Evolutionary conservation across 768 basidiomycete genomes (phyloP), one percentile per base, ranked within the genome.

Genomic region (Suillus luteus): DNA sequence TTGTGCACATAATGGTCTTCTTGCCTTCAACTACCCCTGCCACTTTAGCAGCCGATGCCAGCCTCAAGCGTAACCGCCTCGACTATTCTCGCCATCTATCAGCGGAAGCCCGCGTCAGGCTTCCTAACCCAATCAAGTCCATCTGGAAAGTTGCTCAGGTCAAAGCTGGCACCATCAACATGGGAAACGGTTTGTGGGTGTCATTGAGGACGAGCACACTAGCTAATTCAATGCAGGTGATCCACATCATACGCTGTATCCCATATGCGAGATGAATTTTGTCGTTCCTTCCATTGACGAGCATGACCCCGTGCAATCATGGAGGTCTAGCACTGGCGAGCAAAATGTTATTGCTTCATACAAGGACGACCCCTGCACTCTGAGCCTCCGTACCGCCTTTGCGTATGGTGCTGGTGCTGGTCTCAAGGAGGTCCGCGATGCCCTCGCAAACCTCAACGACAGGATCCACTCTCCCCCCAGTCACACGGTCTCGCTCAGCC

Each of bases 401-500:
- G 80, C 80, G 33, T 80, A 80, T 54, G 72, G 79, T n/a, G 70
- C 78, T 4, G 77, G 78, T 12, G 68, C 67, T 14, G 79, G 79
- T 2, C 70, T 75, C 54, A 64, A 71, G 52, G 71, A 71, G 11
- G 72, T 81, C 0, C 68, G 79, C 5, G 69, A 76, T 15, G 63
- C 64, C n/a, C 71, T 80, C 2, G 70, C 74, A 52, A 73, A 74
- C 35, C 70, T 81, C 40, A 80, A 77, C 38, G 62, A 72, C 37
- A 69, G 75, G 38, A 64, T 81, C 43, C 79, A 80, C 58, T 72
- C 76, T 49, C 64, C 74, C 49, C 72, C 73, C 3, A 70, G 72
- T 31, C 70, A 76, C 59, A 69, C 67, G 1, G 71, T 81, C 12
- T 73, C 78, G 10, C 68, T 80, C 3, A 78, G 79, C 35, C 69